Percentiles rank a stretch among this genome's conserved stretches.
These are phyloP conservation scores for Grosmannia penicillata DNA, from an alignment of 2,329 filamentous ascomycete genomes.

Conservation along the genomic window DNA sequence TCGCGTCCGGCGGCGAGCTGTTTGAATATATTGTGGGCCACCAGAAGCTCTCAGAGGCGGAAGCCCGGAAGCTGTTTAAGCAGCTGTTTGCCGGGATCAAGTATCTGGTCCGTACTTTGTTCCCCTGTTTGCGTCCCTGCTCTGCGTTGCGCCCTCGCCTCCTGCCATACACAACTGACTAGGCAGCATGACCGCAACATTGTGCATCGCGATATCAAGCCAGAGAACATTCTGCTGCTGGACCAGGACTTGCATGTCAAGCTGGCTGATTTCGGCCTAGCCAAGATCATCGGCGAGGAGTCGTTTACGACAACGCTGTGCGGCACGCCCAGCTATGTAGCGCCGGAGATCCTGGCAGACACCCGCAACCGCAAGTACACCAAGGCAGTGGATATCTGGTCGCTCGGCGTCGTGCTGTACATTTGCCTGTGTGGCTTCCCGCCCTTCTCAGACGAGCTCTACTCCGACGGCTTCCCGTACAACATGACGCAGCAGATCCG, in stretches of 20 bases:
- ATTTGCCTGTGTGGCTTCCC: slow-evolving; percentile 96
- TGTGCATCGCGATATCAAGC: slow-evolving; percentile 95
- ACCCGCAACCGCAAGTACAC: slow-evolving; percentile 76
- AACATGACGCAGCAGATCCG: slow-evolving; percentile 82
- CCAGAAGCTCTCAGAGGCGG: slow-evolving; percentile 70
- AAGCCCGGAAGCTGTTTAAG: slow-evolving; percentile 73
- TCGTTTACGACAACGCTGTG: slow-evolving; percentile 95
- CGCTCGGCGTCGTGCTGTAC: slow-evolving; percentile 91
- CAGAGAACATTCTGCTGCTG: slow-evolving; percentile 83
- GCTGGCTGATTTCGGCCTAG: slow-evolving; percentile 88
- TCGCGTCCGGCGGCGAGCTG: slow-evolving; percentile 83
- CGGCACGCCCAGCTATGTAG: slow-evolving; percentile 94
- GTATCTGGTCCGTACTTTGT: slow-evolving; percentile 53
- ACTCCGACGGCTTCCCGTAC: slow-evolving; percentile 67
- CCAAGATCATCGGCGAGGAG: slow-evolving; percentile 97
- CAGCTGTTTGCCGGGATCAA: slow-evolving; percentile 91
- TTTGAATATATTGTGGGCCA: slow-evolving; percentile 93
- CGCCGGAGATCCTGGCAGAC: slow-evolving; percentile 84
- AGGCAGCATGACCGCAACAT: slow-evolving; percentile 86
- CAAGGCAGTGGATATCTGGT: slow-evolving; percentile 92
- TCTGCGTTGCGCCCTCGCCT: neutral
- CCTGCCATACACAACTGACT: neutral
- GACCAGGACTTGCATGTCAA: slow-evolving; percentile 81
- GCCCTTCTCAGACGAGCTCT: slow-evolving; percentile 90
- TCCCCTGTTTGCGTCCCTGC: neutral